Conservation (phyloP, 306 rosid species). For the Inga laurina region DNA sequence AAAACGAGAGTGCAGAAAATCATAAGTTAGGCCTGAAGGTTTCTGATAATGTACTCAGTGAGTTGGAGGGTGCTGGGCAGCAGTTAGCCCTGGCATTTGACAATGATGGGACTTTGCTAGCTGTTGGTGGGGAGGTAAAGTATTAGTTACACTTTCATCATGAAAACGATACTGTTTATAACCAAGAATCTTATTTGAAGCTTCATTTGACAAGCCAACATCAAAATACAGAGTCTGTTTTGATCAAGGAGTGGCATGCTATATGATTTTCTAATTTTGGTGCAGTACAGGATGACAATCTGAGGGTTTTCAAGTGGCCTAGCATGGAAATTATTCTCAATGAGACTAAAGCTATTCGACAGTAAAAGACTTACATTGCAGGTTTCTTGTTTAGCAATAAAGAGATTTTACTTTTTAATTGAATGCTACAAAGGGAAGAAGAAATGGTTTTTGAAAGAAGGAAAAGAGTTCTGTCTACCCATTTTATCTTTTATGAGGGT, state of each 20-base stretch:
- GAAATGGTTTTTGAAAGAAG: conserved; percentile 4
- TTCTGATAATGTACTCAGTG: conserved; percentile 53
- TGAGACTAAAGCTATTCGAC: conserved; percentile 63
- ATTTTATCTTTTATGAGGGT: conserved; percentile 33
- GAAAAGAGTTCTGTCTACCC: conserved; percentile 16
- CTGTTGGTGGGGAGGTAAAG: conserved; percentile 86
- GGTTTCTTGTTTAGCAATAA: conserved; percentile 49
- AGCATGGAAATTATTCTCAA: conserved; percentile 73
- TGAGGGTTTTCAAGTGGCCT: conserved; percentile 93
- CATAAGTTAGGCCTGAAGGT: conserved; percentile 48
- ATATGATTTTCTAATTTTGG: conserved; percentile 54
- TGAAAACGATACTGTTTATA: not conserved
- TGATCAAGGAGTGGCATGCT: conserved; percentile 24
- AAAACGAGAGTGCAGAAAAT: conserved; percentile 39
- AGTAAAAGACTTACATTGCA: conserved; percentile 84
- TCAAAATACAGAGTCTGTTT: conserved; percentile 21
- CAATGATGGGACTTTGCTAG: conserved; percentile 72
- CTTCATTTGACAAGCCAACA: not conserved
- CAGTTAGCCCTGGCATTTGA: conserved; percentile 82
- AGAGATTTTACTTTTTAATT: conserved; percentile 18
- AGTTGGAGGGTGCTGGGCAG: conserved; percentile 67
- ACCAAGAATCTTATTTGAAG: not conserved
- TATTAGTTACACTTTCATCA: conserved; percentile 29
- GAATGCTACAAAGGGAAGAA: conserved; percentile 14
- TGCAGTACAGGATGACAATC: conserved; percentile 91